Conservation (phyloP, 306 rosid species). For the Albizia julibrissin region DNA sequence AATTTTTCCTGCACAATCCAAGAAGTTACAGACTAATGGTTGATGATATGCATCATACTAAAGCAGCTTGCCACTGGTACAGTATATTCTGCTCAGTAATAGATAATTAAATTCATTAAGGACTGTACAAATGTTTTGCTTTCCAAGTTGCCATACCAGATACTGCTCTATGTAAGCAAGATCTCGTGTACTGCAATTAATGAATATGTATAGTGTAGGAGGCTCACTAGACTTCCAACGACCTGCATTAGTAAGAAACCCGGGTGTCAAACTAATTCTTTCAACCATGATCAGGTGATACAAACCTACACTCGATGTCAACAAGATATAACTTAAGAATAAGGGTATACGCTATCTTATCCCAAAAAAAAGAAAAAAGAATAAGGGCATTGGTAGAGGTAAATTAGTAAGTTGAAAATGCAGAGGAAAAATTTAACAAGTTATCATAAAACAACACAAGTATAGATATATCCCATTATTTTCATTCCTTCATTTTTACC, state of each 20-base stretch:
- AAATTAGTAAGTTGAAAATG: neutral
- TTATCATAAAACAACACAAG: neutral
- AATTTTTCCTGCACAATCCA: conserved; percentile 74
- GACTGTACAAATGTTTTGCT: conserved; percentile 21
- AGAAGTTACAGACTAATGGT: conserved; percentile 35
- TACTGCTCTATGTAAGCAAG: conserved; percentile 91
- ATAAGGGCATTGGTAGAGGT: neutral
- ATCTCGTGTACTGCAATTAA: conserved; percentile 91
- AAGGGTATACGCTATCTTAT: neutral
- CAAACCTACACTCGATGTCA: conserved; percentile 17
- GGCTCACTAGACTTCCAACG: conserved; percentile 86
- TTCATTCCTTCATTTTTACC: neutral
- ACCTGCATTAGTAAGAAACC: conserved; percentile 57
- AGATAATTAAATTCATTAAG: conserved; percentile 21
- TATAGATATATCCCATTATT: neutral
- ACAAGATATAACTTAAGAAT: conserved; percentile 30
- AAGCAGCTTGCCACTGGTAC: conserved; percentile 22
- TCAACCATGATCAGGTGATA: conserved; percentile 3
- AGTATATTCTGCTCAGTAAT: conserved; percentile 11
- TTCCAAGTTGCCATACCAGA: conserved; percentile 69
- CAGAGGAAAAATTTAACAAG: neutral
- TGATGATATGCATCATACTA: conserved; percentile 26
- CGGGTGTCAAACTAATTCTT: conserved; percentile 8
- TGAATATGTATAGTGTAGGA: conserved; percentile 82
- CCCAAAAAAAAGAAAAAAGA: too few species aligned